Conservation (phyloP, 2,329 filamentous ascomycete genomes). For the Aureobasidium sp. region DNA sequence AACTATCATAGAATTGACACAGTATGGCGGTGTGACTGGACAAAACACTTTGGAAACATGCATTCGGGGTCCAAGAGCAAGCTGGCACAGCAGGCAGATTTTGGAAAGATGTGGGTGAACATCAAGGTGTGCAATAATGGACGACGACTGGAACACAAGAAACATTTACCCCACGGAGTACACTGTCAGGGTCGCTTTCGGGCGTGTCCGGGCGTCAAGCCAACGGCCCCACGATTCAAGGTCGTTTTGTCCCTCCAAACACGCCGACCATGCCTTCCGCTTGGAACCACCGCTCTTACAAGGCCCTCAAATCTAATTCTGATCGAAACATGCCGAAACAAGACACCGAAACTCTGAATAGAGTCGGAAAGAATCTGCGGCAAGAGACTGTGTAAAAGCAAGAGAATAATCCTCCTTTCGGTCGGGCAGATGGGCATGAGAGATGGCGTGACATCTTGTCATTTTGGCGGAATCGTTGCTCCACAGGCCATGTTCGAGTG, state of each 20-base stretch:
- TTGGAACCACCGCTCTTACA: neutral
- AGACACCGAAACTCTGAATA: neutral
- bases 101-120: neutral
- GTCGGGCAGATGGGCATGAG: neutral
- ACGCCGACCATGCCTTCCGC: neutral
- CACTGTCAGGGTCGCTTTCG: neutral
- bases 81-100: neutral
- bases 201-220: neutral
- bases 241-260: neutral
- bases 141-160: neutral
- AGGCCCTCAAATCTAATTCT: neutral
- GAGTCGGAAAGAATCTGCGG: neutral
- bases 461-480: neutral
- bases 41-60: no score
- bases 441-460: constrained; percentile 5
- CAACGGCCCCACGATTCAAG: neutral
- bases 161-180: neutral
- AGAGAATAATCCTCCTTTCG: neutral
- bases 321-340: neutral
- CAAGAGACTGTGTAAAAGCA: neutral
- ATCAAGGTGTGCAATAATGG: neutral
- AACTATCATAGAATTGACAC: neutral
- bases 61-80: neutral
- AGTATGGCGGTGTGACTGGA: no score
- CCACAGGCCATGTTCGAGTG: neutral